Evolutionary conservation across 2,329 filamentous ascomycete species (phyloP).

Genomic region (Neophaeococcomyces mojaviensis): DNA sequence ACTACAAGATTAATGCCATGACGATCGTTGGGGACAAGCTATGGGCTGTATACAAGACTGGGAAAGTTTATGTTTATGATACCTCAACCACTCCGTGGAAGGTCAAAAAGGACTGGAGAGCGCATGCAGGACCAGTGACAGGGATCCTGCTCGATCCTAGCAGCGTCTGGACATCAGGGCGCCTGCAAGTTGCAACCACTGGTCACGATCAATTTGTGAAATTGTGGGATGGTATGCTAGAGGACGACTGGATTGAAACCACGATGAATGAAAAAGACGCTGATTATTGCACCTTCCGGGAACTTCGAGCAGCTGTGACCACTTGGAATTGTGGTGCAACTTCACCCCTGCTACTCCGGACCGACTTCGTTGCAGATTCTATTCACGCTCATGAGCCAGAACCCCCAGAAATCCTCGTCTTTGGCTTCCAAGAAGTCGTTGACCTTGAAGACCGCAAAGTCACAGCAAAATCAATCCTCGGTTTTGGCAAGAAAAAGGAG

Average conservation of each 20-base stretch:
- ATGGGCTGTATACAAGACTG: slow-evolving; percentile 92
- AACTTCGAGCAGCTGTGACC: slow-evolving; percentile 71
- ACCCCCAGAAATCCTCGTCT: slow-evolving; percentile 76
- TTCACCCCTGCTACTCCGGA: slow-evolving; percentile 73
- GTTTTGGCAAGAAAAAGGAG: slow-evolving; percentile 70
- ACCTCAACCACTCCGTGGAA: slow-evolving; percentile 74
- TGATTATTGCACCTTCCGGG: slow-evolving; percentile 77
- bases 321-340: slow-evolving; percentile 98
- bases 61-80: slow-evolving; percentile 90
- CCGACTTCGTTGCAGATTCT: slow-evolving; percentile 71
- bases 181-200: slow-evolving; percentile 75
- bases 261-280: slow-evolving; percentile 78
- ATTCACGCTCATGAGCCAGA: slow-evolving; percentile 62
- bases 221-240: slow-evolving; percentile 84
- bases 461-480: slow-evolving; percentile 90
- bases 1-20: slow-evolving; percentile 90
- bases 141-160: slow-evolving; percentile 71
- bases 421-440: slow-evolving; percentile 97
- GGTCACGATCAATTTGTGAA: slow-evolving; percentile 79
- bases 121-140: slow-evolving; percentile 74
- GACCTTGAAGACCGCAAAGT: slow-evolving; percentile 96
- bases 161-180: slow-evolving; percentile 76
- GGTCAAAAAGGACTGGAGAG: slow-evolving; percentile 90
- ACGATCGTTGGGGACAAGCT: slow-evolving; percentile 72
- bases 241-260: slow-evolving; percentile 88